These are phyloP conservation scores for Hypoxylon sp. DNA, from an alignment of 2,329 filamentous ascomycete species.

Conservation along the genomic window DNA sequence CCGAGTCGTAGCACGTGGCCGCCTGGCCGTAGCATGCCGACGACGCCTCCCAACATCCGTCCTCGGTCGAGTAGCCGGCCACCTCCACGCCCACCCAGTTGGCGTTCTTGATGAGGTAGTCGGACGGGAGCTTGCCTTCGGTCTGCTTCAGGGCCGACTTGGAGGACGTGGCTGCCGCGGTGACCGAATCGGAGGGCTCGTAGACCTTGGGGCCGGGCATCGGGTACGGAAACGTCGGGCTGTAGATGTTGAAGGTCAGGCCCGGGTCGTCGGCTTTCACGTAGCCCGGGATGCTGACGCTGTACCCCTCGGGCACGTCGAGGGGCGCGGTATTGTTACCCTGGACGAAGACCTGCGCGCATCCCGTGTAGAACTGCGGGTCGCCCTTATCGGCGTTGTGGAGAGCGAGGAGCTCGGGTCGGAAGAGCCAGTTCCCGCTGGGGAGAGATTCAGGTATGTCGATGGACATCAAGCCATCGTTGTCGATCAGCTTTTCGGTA, in stretches of 20 bases:
- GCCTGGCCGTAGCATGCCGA: conserved; percentile 69
- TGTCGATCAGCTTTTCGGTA: conserved; percentile 73
- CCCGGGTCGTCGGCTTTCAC: conserved; percentile 65
- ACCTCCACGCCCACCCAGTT: conserved; percentile 79
- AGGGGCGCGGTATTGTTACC: conserved; percentile 59
- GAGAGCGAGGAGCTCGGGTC: conserved; percentile 76
- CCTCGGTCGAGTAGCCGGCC: conserved; percentile 64
- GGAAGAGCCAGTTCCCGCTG: conserved; percentile 76
- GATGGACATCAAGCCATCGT: conserved; percentile 72
- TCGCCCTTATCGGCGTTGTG: conserved; percentile 69
- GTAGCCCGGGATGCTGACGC: conserved; percentile 75
- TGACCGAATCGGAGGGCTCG: conserved; percentile 50
- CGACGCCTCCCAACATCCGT: conserved; percentile 70
- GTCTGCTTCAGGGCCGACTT: conserved; percentile 36
- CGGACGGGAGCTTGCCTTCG: conserved; percentile 55
- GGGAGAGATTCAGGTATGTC: conserved; percentile 70
- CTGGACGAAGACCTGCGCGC: conserved; percentile 76
- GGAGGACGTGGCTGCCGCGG: conserved; percentile 27
- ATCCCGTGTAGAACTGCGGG: conserved; percentile 80
- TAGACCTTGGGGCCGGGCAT: conserved; percentile 70
- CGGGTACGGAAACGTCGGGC: conserved; percentile 65
- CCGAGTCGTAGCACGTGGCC: conserved; percentile 67
- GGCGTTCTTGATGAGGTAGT: conserved; percentile 73
- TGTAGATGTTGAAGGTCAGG: conserved; percentile 74
- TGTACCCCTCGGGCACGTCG: conserved; percentile 60